These are phyloP conservation scores for Dactylellina cionopaga DNA, from an alignment of 2,329 filamentous ascomycete genomes.

Conservation along the genomic window DNA sequence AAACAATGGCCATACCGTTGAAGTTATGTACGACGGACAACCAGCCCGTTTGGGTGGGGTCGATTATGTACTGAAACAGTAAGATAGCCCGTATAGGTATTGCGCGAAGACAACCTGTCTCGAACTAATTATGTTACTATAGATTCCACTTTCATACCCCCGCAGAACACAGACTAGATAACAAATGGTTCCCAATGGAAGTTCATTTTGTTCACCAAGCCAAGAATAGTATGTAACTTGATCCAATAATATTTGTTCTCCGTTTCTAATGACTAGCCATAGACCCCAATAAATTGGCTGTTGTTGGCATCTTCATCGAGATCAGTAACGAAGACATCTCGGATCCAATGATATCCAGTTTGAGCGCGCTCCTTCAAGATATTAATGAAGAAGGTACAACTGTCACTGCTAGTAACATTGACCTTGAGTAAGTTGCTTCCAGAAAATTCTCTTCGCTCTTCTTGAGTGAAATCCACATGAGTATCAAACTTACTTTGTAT, in stretches of 20 bases:
- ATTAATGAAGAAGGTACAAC: too few species aligned
- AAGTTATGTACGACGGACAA: conserved; percentile 66
- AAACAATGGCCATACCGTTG: conserved; percentile 69
- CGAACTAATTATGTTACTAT: conserved; percentile 60
- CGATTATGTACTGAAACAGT: conserved; percentile 3
- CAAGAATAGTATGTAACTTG: conserved; percentile 54
- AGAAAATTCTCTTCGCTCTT: too few species aligned
- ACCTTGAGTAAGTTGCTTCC: neutral
- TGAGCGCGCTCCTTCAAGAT: too few species aligned
- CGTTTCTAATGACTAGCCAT: neutral
- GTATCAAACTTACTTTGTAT: neutral
- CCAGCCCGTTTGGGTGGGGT: neutral
- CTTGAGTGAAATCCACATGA: neutral
- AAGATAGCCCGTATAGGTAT: neutral
- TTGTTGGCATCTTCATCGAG: conserved; percentile 61
- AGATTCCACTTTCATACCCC: conserved; percentile 67
- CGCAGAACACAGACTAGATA: conserved; percentile 62
- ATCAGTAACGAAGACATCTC: conserved; percentile 52
- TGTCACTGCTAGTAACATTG: conserved; percentile 11
- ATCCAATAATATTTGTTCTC: conserved; percentile 1
- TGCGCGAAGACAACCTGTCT: too few species aligned
- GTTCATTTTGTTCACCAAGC: conserved; percentile 62
- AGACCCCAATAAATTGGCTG: conserved; percentile 55
- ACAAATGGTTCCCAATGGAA: conserved; percentile 61
- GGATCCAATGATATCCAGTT: too few species aligned